Evolutionary conservation across 805 yeast species (phyloP).

Genomic region (Suhomyces sp.): DNA sequence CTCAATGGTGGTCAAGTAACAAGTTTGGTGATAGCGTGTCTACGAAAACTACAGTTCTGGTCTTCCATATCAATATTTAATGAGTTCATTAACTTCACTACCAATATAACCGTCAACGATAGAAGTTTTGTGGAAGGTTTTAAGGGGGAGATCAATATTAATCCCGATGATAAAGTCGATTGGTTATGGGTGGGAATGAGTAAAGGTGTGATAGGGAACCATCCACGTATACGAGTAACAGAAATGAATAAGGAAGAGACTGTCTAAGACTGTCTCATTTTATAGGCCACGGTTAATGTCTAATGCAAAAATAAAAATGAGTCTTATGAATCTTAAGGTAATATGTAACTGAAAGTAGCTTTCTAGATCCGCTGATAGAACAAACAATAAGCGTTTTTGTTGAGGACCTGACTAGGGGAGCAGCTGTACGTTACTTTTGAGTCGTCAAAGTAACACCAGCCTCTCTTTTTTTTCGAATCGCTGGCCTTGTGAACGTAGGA

Average conservation of each 20-base stretch:
- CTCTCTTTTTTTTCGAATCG: conserved; percentile 41
- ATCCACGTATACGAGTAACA: conserved; percentile 47
- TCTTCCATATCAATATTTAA: conserved; percentile 81
- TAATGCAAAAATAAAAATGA: not conserved
- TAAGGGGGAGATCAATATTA: conserved; percentile 58
- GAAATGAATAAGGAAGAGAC: conserved; percentile 9
- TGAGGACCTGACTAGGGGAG: conserved; percentile 52
- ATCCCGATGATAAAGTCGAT: conserved; percentile 42
- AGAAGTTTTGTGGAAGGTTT: conserved; percentile 80
- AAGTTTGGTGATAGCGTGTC: conserved; percentile 78
- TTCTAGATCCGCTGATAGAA: conserved; percentile 52
- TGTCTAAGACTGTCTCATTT: not conserved
- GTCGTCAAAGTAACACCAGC: conserved; percentile 87
- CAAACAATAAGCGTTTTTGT: conserved; percentile 77
- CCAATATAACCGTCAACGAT: conserved; percentile 78
- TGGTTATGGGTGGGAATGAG: conserved; percentile 72
- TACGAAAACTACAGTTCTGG: conserved; percentile 84
- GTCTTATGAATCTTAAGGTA: not conserved
- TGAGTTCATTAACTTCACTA: conserved; percentile 76
- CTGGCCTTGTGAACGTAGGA: conserved; percentile 64
- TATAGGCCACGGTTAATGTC: not conserved
- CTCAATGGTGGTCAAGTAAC: conserved; percentile 87
- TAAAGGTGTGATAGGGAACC: conserved; percentile 52
- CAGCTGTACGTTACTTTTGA: conserved; percentile 57
- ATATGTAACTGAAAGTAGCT: not conserved